Evolutionary conservation across 2,329 filamentous ascomycete species (phyloP), one percentile per base, ranked within the genome.

Genomic region (Epichloe elymi): DNA sequence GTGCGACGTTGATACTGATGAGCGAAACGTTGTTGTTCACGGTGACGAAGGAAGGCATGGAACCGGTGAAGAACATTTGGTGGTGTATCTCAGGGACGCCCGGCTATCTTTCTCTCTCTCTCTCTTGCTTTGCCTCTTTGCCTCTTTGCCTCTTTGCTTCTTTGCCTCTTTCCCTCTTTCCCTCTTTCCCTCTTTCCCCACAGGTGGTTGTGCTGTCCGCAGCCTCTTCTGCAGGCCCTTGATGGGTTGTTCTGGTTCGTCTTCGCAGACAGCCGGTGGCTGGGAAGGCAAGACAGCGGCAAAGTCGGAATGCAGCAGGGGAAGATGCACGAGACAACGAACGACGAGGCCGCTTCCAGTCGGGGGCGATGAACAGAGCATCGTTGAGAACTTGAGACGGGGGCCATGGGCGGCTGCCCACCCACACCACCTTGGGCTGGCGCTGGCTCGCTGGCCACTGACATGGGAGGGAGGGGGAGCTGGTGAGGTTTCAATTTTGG

Each of bases 11-110:
- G 60, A 82, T 70, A 65, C 73, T 80, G 62, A 82, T 62, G 58
- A 82, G 71, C 52, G 76, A 77, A 62, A 81, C 71, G 72, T 79
- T 75, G 65, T 77, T 81, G 67, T 80, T 77, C 57, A 81, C 73
- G 49, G 76, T 76, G 58, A 82, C 67, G 63, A 81, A 69, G 53
- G 78, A 77, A 69, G 73, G 74, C 77, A 80, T 80, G 61, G 67
- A 67, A 64, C 56, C 57, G 56, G 56, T n/a, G 52, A 54, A 51
- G 42, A 51, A 41, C 48, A 51, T 51, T 35, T 15, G 39, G 40
- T 5, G 30, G 33, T 38, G 30, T 15, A 17, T 33, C 26, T 11
- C 26, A 26, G 26, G 23, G 42, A 44, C 4, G 14, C 42, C 12
- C 15, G 26, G 38, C 11, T 41, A n/a, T 39, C 15, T 39, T 6